Conservation (phyloP, 2,329 filamentous ascomycete genomes). For the Botrytis fabae region DNA sequence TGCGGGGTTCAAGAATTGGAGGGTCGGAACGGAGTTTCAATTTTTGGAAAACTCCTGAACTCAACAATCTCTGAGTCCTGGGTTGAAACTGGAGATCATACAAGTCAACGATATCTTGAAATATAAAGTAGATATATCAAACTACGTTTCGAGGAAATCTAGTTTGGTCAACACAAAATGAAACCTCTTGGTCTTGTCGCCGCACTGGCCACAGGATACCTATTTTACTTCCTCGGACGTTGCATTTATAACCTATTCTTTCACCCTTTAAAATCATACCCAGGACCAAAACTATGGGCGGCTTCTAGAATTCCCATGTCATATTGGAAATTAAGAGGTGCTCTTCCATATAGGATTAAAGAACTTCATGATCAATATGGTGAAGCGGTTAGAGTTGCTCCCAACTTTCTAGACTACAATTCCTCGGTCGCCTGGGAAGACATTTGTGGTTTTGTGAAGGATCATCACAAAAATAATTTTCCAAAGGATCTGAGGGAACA, state of each 20-base stretch:
- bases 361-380: conserved; percentile 28
- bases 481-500: not conserved
- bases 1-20: not conserved
- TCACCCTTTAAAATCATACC: conserved; percentile 27
- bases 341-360: conserved; percentile 10
- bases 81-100: not conserved
- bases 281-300: conserved; percentile 24
- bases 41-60: not conserved
- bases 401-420: conserved; percentile 24
- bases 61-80: not conserved
- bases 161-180: not conserved
- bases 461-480: conserved; percentile 1
- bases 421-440: conserved; percentile 25
- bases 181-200: not conserved
- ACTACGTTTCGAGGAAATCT: not conserved
- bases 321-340: conserved; percentile 11
- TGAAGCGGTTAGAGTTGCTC: conserved; percentile 27
- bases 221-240: not conserved
- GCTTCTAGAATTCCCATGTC: conserved; percentile 16
- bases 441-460: conserved; percentile 23
- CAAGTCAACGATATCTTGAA: not conserved
- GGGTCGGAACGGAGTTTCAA: not conserved
- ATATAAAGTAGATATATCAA: too few species aligned
- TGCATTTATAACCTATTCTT: conserved; percentile 27
- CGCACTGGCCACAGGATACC: not conserved